These are phyloP conservation scores for Sphagnum contortum DNA, from an alignment of 225 moss, liverwort and hornwort species.

Conservation along the genomic window DNA sequence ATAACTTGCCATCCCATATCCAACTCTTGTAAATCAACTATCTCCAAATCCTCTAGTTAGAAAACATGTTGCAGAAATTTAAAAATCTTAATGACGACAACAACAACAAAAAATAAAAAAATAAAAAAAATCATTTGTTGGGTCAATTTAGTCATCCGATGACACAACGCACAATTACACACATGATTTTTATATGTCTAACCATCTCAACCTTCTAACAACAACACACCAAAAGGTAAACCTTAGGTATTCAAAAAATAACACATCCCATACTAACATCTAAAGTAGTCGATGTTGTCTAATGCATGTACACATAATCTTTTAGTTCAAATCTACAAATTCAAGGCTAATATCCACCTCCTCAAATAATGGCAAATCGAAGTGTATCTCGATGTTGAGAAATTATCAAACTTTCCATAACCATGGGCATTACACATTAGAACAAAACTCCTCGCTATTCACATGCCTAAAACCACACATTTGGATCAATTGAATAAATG, in stretches of 20 bases:
- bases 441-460: background rate
- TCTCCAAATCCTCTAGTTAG: no score
- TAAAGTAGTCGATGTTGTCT: background rate
- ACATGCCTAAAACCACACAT: background rate
- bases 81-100: no score
- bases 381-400: background rate
- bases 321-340: background rate
- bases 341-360: background rate
- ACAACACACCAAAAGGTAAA: background rate
- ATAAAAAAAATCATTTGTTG: no score
- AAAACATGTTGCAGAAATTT: no score
- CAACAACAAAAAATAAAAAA: no score
- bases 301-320: conserved; percentile 7
- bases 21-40: no score
- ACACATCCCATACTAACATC: background rate
- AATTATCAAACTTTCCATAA: background rate
- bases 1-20: no score
- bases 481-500: background rate
- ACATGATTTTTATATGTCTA: no score
- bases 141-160: no score
- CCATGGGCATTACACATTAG: conserved; percentile 1
- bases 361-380: background rate
- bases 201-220: background rate
- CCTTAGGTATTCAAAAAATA: background rate
- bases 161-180: no score